Conservation (phyloP, 208 protist species). For the Trypanosoma boissoni region DNA sequence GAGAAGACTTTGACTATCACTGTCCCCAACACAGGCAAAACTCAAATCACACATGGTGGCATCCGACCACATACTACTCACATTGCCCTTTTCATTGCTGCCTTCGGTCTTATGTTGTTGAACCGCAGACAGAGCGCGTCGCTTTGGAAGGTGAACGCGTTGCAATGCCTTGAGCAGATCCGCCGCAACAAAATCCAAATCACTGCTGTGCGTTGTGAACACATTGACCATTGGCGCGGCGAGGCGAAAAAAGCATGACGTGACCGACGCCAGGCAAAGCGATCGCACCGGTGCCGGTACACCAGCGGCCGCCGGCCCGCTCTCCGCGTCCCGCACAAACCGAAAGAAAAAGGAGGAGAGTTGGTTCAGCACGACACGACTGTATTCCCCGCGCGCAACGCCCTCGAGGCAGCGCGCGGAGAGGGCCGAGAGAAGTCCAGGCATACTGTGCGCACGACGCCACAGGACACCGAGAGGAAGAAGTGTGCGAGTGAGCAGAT, state of each 20-base stretch:
- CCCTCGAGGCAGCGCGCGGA: slow-evolving; percentile 47
- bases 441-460: slow-evolving; percentile 44
- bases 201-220: slow-evolving; percentile 72
- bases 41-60: slow-evolving; percentile 66
- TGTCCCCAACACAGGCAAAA: slow-evolving; percentile 67
- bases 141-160: slow-evolving; percentile 46
- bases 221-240: slow-evolving; percentile 52
- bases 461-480: slow-evolving; percentile 46
- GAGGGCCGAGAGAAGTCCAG: slow-evolving; percentile 40
- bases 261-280: slow-evolving; percentile 54
- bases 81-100: slow-evolving; percentile 1
- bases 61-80: slow-evolving; percentile 24
- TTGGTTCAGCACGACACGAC: slow-evolving; percentile 43
- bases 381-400: slow-evolving; percentile 27
- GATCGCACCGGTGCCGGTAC: slow-evolving; percentile 23
- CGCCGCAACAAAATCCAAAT: slow-evolving; percentile 66
- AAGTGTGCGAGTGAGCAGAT: slow-evolving; percentile 30
- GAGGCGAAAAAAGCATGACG: slow-evolving; percentile 52
- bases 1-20: slow-evolving; percentile 69
- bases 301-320: not conserved
- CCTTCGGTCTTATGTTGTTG: not conserved
- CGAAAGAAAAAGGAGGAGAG: slow-evolving; percentile 55
- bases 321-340: slow-evolving; percentile 37
- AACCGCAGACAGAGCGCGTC: slow-evolving; percentile 24
- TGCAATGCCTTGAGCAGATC: slow-evolving; percentile 62